Conservation (phyloP, 2,329 filamentous ascomycete genomes). For the Colletotrichum lentis region DNA sequence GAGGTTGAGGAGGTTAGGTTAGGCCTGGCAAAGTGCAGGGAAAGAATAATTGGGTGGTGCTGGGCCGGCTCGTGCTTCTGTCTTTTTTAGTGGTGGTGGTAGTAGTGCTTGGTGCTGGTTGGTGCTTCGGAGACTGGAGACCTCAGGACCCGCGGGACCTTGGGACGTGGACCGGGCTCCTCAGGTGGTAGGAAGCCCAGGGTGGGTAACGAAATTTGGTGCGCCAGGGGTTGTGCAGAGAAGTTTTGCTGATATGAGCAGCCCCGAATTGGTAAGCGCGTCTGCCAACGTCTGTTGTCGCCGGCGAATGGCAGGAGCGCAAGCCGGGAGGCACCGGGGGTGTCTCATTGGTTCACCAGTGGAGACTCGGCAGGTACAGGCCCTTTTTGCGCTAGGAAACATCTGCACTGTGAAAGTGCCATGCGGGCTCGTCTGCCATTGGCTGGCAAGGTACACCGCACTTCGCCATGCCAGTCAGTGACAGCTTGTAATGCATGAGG, state of each 20-base stretch:
- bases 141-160: slow-evolving; percentile 1
- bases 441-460: slow-evolving; percentile 27
- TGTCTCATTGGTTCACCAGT: slow-evolving; percentile 24
- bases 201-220: slow-evolving; percentile 38
- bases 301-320: slow-evolving; percentile 19
- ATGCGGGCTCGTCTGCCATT: slow-evolving; percentile 18
- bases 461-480: slow-evolving; percentile 25
- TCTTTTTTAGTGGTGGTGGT: slow-evolving; percentile 20
- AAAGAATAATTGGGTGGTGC: slow-evolving; percentile 32
- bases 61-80: slow-evolving; percentile 33
- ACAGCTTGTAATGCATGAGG: slow-evolving; percentile 15
- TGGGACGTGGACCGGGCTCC: slow-evolving; percentile 23
- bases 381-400: neutral
- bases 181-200: slow-evolving; percentile 24
- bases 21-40: slow-evolving; percentile 28
- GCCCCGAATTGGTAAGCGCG: slow-evolving; percentile 39
- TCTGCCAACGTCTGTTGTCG: slow-evolving; percentile 32
- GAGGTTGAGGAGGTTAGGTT: slow-evolving; percentile 36
- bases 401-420: neutral
- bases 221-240: slow-evolving; percentile 35
- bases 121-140: slow-evolving; percentile 7
- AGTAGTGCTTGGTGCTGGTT: slow-evolving; percentile 15
- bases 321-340: slow-evolving; percentile 10
- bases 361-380: slow-evolving; percentile 30
- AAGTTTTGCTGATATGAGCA: slow-evolving; percentile 39